Conservation (phyloP, 805 yeast genomes). For the Candida dajiaensis region DNA sequence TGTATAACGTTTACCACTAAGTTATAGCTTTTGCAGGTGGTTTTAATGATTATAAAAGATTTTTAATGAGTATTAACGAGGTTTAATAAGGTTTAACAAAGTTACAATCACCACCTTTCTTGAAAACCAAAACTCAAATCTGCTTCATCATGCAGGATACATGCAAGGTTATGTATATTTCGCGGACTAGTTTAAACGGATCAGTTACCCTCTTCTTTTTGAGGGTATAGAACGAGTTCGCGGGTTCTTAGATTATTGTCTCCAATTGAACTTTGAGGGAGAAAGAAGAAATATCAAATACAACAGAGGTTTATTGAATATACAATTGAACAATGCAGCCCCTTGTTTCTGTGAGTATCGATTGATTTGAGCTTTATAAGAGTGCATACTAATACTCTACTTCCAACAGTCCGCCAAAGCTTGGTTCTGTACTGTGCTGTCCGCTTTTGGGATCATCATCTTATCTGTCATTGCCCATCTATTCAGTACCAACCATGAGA, state of each 20-base stretch:
- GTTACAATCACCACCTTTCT: too few species aligned
- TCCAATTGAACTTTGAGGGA: too few species aligned
- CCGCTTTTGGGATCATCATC: conserved; percentile 88
- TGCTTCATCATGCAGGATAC: background rate
- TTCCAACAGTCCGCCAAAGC: conserved; percentile 70
- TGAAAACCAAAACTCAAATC: background rate
- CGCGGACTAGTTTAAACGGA: too few species aligned
- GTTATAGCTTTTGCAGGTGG: too few species aligned
- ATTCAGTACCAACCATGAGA: conserved; percentile 76
- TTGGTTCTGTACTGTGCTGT: conserved; percentile 90
- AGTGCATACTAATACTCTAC: conserved; percentile 2
- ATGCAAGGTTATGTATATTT: background rate
- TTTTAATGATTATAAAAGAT: too few species aligned
- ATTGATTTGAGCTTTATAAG: background rate
- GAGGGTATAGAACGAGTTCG: background rate
- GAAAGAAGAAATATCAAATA: too few species aligned
- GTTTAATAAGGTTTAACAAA: too few species aligned
- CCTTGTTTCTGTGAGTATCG: conserved; percentile 39
- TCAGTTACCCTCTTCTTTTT: background rate
- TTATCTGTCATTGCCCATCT: conserved; percentile 78
- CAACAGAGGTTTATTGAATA: too few species aligned
- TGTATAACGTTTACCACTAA: too few species aligned
- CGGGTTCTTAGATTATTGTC: background rate
- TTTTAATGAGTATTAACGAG: background rate
- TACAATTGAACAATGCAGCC: conserved; percentile 34